A percentile compares a stretch with the other conserved stretches of the same genome.
phyloP scores from a whole-genome alignment of 2,329 filamentous ascomycete genomes.

The Trichothecium roseum region DNA sequence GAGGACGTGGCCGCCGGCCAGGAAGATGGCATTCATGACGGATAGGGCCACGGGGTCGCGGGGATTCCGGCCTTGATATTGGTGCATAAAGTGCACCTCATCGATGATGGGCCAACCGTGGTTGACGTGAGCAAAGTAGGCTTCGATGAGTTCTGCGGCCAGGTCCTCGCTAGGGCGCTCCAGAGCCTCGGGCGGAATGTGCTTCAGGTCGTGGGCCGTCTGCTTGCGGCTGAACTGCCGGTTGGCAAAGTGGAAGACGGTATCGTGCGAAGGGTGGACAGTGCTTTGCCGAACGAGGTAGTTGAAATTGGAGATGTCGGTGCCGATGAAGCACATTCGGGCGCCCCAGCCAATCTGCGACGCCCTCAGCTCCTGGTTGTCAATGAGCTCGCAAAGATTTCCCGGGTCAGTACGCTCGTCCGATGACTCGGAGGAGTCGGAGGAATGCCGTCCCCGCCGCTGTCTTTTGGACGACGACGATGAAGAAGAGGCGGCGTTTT shows the following conservation, averaged over 20 bases:
- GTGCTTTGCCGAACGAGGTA: conserved; percentile 40
- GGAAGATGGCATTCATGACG: conserved; percentile 37
- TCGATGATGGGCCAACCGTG: conserved; percentile 41
- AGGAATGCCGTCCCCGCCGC: too few species aligned
- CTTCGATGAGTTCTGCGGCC: conserved; percentile 36
- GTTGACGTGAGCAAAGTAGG: conserved; percentile 40
- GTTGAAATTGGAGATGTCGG: conserved; percentile 44
- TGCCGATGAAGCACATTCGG: conserved; percentile 42
- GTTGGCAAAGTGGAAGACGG: conserved; percentile 23
- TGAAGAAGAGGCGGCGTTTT: too few species aligned
- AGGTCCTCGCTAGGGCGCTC: conserved; percentile 35
- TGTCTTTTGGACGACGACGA: too few species aligned
- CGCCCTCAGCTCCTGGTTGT: conserved; percentile 31
- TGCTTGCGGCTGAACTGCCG: conserved; percentile 24
- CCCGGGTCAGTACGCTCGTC: conserved; percentile 28
- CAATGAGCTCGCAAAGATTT: conserved; percentile 38
- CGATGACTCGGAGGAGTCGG: not conserved
- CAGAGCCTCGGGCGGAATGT: conserved; percentile 34
- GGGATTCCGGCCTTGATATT: conserved; percentile 34
- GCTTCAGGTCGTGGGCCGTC: conserved; percentile 23
- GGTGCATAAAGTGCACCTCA: conserved; percentile 37
- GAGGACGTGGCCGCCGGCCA: conserved; percentile 41
- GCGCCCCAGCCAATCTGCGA: conserved; percentile 35
- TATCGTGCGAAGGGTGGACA: conserved; percentile 11
- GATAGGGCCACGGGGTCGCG: conserved; percentile 33